Evolutionary conservation across 2,329 filamentous ascomycete species (phyloP), one percentile per base, ranked within the genome.

Genomic region (Niveomyces coronatus): DNA sequence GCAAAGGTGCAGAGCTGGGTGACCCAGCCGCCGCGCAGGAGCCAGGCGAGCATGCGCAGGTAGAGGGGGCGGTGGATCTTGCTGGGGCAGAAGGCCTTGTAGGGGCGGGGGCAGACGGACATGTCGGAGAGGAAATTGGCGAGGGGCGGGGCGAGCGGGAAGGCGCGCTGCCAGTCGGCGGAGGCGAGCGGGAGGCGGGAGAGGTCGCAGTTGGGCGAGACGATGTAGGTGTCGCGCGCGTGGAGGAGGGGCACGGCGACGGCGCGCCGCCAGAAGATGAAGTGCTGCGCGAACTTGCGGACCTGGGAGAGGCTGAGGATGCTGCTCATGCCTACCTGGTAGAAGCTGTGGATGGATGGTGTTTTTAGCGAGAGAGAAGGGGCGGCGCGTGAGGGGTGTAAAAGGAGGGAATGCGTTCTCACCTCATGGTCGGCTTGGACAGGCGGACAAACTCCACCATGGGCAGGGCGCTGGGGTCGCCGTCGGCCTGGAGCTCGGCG

Each of bases 251-350:
- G 84, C 28, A 96, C 89, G 13, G 89, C 82, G 43, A 93, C 84
- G 32, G 89, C 91, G 41, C 88, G 82, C 17, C 91, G 80, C 88
- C 89, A 96, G 62, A 93, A 94, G 44, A 96, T 87, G 45, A 98
- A 81, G 62, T 96, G 91, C 41, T 85, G 83, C 9, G 88, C 87
- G 45, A 94, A 84, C 49, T 85, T 81, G 45, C 89, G 82, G 45
- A 96, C 82, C 48, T 94, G 85, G 22, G 76, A 71, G 2, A 91
- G 70, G 4, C 82, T 79, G 37, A 96, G 80, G 15, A 79, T 74
- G 36, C 82, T 76, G 47, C 71, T 75, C 47, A 79, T 74, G 13
- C 80, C 76, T 38, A 86, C 75, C 55, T 88, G 84, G 39, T 76
- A 64, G 54, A 82, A 79, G 31, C 66, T 69, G 44, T 44, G 28